A percentile compares a stretch with the other conserved stretches of the same genome.
These are phyloP conservation scores for Cairneyella variabilis DNA, from an alignment of 495 filamentous ascomycete species.

Conservation along the genomic window DNA sequence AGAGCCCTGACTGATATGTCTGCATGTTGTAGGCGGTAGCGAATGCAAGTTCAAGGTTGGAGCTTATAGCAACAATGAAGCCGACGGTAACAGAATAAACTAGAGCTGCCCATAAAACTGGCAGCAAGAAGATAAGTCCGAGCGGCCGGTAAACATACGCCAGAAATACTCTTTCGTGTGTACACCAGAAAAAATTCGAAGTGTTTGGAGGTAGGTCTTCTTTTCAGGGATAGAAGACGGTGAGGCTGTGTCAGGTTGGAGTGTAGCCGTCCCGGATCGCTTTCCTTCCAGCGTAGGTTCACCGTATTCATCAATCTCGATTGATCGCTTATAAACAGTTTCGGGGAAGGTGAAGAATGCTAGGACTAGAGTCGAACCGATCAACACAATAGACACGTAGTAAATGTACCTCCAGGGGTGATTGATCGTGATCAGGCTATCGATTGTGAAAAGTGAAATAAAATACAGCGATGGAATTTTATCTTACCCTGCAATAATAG, in stretches of 20 bases:
- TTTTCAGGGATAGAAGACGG: constrained; percentile 11
- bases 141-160: constrained; percentile 44
- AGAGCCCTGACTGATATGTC: constrained; percentile 46
- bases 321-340: constrained; percentile 37
- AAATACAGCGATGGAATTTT: neutral
- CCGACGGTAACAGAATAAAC: constrained; percentile 49
- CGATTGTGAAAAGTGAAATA: neutral
- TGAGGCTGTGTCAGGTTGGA: neutral
- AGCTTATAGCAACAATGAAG: constrained; percentile 49
- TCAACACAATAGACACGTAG: constrained; percentile 41
- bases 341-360: constrained; percentile 52
- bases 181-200: constrained; percentile 34
- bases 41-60: constrained; percentile 47
- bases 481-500: constrained; percentile 41
- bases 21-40: constrained; percentile 38
- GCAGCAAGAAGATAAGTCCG: constrained; percentile 41
- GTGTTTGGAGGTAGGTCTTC: constrained; percentile 31
- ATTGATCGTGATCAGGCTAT: constrained; percentile 44
- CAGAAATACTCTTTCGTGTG: constrained; percentile 42
- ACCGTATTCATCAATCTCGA: constrained; percentile 4
- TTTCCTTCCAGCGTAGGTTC: neutral
- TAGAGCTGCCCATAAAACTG: constrained; percentile 47
- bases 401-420: constrained; percentile 49
- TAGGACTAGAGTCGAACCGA: constrained; percentile 39
- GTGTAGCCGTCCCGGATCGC: neutral